Base-by-base conservation (phyloP, 2,329 filamentous ascomycete species). In the Trichoderma breve region DNA sequence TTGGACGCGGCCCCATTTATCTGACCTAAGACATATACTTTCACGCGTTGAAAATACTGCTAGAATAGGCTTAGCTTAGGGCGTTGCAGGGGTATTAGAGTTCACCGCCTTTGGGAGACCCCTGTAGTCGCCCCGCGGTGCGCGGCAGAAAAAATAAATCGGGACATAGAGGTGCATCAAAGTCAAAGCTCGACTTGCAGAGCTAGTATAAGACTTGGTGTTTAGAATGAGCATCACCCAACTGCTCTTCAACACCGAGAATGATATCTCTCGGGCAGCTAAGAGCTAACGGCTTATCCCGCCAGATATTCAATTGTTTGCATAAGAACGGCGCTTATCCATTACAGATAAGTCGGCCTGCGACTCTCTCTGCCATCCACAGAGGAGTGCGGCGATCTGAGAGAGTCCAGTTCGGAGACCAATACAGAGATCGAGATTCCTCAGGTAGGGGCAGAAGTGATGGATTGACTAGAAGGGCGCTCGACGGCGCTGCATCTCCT, bases 291-390 rank as follows among this genome's bases (percentile, higher is more conserved):
- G 75, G 78, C 72, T 73, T 77, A 24, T 74, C 66, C 8, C 70
- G 73, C 47, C 74, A 76, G 6, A 61, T 77, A n/a, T 57, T 72
- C 21, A 62, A 43, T 18, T 47, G 64, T n/a, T 36, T 75, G 39
- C 36, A 62, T 4, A 43, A 53, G 14, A n/a, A 28, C 3, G 43
- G 30, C 36, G 14, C 24, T 30, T 57, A 43, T 24, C 30, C 39
- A 15, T 76, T 74, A 28, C 55, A 75, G 5, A 69, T 73, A 18
- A 73, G 75, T 53, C 81, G 80, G 55, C 36, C 76, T 26, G 77
- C 80, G 32, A 81, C 78, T 55, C 85, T 93, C 73, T 92, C 91
- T 11, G 91, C 91, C 57, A 94, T 94, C 77, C 88, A 90, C 74
- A 85, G 87, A 60, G 92, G 92, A 15, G 84, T 93, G 70, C 88